These are phyloP conservation scores for Climacium dendroides DNA, from an alignment of 225 moss, liverwort and hornwort genomes.

Conservation along the genomic window DNA sequence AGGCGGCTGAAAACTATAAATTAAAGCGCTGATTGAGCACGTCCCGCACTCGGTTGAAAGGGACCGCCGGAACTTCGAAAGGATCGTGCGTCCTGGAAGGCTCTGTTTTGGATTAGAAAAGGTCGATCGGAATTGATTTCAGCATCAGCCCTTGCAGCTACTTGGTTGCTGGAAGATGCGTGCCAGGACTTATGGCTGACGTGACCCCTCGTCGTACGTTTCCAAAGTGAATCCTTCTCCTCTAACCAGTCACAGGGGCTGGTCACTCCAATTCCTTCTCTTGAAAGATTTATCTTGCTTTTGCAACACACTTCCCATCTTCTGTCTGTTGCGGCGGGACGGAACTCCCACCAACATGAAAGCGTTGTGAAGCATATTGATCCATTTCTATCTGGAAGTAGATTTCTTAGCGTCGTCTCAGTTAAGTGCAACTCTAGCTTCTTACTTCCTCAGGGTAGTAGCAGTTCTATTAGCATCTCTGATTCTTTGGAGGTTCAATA, in stretches of 20 bases:
- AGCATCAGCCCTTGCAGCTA: neutral
- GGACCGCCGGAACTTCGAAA: neutral
- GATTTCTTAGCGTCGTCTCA: neutral
- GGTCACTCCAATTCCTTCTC: neutral
- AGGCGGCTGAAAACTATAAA: neutral
- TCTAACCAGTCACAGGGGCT: neutral
- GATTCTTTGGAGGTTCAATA: neutral
- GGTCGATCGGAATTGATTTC: neutral
- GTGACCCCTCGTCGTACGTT: neutral
- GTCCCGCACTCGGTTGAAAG: neutral
- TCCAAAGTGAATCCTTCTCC: neutral
- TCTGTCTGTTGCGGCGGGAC: neutral
- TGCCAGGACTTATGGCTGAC: neutral
- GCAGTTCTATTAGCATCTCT: neutral
- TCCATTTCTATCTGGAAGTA: neutral
- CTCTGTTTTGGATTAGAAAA: neutral
- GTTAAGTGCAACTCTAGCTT: neutral
- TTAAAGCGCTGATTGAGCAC: neutral
- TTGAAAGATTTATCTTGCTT: neutral
- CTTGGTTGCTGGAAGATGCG: neutral
- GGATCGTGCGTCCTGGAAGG: neutral
- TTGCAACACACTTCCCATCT: neutral
- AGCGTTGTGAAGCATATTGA: neutral
- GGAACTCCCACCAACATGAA: neutral
- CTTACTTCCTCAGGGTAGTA: neutral